Evolutionary conservation across 345 rosid species (phyloP), one percentile per base, ranked within the genome.

Genomic region (Gossypium ekmanianum): DNA sequence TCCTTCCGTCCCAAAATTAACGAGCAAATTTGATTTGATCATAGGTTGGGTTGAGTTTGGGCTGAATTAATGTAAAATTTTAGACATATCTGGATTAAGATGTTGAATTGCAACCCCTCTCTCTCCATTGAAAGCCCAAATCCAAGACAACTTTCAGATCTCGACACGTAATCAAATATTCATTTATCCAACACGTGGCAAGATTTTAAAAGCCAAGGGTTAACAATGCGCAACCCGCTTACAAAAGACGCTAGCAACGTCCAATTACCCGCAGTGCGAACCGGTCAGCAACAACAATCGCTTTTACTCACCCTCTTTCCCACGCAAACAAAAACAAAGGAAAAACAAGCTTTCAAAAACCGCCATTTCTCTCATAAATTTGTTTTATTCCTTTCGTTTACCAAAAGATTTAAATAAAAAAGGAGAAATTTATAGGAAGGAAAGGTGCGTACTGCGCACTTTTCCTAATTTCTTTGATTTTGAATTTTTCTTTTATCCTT

Each of bases 381-480:
- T 70, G 47, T 22, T 24, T 29, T 6, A 18, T 63, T 52, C 22
- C 54, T 16, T 34, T 47, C 59, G 65, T 34, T 20, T 11, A 10
- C 2, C 24, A 39, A 17, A 16, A 16, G 11, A 29, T 47, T 43
- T 45, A 34, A 16, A 13, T 59, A 17, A 16, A 11, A 4, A 2
- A 13, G 18, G n/a, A 18, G 0, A 22, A 24, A 17, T 18, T 0
- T 16, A 7, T 61, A 47, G 39, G 44, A 63, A 58, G 65, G 62
- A 70, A 50, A 73, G 74, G 72, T 54, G 83, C 75, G 75, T 61
- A 20, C 41, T 55, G 77, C 68, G 78, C 80, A 73, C 73, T 50
- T 7, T 68, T 72, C 55, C 74, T 75, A 16, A n/a, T 29, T 44
- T 74, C 73, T 61, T 72, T 27, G 16, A 56, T 61, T 20, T 5